Percentiles rank a stretch among this genome's conserved stretches.
These are phyloP conservation scores for Emergomyces orientalis DNA, from an alignment of 2,329 filamentous ascomycete species.

Conservation along the genomic window DNA sequence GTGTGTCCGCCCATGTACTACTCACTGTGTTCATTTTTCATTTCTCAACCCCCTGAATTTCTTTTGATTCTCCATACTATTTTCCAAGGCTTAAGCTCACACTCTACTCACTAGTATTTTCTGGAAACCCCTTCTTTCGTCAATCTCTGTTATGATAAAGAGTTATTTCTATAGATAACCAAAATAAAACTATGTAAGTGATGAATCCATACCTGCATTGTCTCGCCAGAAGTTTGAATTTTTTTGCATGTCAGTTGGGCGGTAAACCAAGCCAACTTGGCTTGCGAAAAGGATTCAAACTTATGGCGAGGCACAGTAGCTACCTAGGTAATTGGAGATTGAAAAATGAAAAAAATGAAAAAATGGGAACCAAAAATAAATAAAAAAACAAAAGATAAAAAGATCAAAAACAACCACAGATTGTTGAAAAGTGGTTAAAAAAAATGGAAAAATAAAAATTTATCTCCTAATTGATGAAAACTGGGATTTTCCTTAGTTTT, in stretches of 20 bases:
- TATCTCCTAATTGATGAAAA: neutral
- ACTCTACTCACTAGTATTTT: neutral
- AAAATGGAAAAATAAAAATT: neutral
- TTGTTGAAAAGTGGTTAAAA: slow-evolving; percentile 1
- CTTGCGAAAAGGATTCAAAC: too few species aligned
- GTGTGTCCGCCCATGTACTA: too few species aligned
- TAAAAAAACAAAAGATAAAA: neutral
- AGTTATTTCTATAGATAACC: neutral
- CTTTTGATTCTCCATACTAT: neutral
- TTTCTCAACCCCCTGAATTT: neutral
- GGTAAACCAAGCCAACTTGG: too few species aligned
- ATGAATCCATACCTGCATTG: neutral
- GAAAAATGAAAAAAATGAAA: too few species aligned
- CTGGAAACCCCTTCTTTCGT: neutral
- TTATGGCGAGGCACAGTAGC: too few species aligned
- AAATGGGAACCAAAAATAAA: too few species aligned
- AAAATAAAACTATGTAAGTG: neutral
- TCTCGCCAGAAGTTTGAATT: too few species aligned
- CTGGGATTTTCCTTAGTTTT: neutral
- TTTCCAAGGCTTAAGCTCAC: neutral
- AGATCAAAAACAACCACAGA: neutral
- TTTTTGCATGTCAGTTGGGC: too few species aligned
- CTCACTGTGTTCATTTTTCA: too few species aligned
- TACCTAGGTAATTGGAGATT: too few species aligned
- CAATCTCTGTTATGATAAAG: neutral